Evolutionary conservation across 2,329 filamentous ascomycete species (phyloP).

Genomic region (Phaeosphaeria sp.): DNA sequence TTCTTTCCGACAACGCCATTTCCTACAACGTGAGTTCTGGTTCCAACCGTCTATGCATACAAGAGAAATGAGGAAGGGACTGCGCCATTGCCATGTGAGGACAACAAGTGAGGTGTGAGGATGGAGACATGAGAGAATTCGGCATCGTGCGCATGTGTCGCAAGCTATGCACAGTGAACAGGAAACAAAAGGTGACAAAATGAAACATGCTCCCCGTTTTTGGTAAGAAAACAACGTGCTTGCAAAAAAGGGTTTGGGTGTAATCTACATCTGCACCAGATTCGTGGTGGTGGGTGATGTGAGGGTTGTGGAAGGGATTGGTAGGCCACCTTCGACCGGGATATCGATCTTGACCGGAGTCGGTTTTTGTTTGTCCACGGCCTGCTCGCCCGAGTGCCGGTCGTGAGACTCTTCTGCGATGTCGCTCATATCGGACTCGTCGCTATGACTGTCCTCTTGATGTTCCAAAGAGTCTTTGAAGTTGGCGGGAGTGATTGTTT

Average conservation of each 20-base stretch:
- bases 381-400: constrained; percentile 10
- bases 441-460: constrained; percentile 20
- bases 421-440: constrained; percentile 41
- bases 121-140: not conserved
- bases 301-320: not conserved
- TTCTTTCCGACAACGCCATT: not conserved
- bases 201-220: not conserved
- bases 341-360: constrained; percentile 1
- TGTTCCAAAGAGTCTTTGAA: constrained; percentile 34
- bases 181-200: not conserved
- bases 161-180: not conserved
- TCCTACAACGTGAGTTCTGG: not conserved
- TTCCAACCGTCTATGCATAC: not conserved
- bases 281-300: constrained; percentile 6
- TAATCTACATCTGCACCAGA: constrained; percentile 5
- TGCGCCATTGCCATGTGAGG: not conserved
- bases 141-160: not conserved
- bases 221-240: not conserved
- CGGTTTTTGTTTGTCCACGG: constrained; percentile 8
- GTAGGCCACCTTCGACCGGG: not conserved
- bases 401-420: constrained; percentile 38
- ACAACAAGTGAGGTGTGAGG: not conserved
- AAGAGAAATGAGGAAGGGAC: not conserved
- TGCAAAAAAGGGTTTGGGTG: not conserved
- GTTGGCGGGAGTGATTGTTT: constrained; percentile 43